These are phyloP conservation scores for Coemansia sp. DNA, from an alignment of 192 early-diverging fungal species.

Conservation along the genomic window DNA sequence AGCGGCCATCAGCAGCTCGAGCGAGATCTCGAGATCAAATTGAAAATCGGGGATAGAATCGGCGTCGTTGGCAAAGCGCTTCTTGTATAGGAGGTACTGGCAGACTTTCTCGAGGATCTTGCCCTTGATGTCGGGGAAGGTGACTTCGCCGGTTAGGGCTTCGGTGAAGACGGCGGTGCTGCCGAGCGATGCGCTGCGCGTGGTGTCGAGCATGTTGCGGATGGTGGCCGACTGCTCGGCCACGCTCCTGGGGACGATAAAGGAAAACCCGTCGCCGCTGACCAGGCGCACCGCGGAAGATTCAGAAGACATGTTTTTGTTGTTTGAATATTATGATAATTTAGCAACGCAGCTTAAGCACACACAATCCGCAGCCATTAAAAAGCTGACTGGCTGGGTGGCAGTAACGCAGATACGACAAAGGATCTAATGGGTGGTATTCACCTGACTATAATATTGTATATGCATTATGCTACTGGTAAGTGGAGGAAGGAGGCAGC, in stretches of 20 bases:
- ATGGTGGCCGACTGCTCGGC: constrained; percentile 92
- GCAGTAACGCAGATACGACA: too few relatives aligned
- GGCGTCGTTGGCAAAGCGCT: constrained; percentile 49
- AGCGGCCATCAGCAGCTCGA: constrained; percentile 93
- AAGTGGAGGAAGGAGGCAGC: background rate
- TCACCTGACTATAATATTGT: too few relatives aligned
- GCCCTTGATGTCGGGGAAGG: constrained; percentile 91
- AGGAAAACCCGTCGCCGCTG: constrained; percentile 87
- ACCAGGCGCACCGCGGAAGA: constrained; percentile 49
- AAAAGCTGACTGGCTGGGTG: too few relatives aligned
- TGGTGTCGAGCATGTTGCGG: constrained; percentile 88
- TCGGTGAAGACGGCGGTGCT: constrained; percentile 74
- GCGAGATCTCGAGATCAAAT: constrained; percentile 82
- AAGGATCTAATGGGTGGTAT: too few relatives aligned
- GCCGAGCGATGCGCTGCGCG: constrained; percentile 47
- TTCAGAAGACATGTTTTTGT: background rate
- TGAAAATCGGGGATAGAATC: constrained; percentile 75
- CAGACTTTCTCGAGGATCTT: constrained; percentile 90
- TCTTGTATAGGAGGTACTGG: constrained; percentile 92
- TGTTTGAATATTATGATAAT: too few relatives aligned
- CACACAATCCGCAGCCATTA: too few relatives aligned
- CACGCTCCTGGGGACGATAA: constrained; percentile 80
- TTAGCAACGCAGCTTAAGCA: too few relatives aligned
- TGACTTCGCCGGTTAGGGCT: constrained; percentile 80
- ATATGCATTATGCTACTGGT: too few relatives aligned